A percentile compares a stretch with the other conserved stretches of the same genome.
phyloP scores from a whole-genome alignment of 257 asterid species.

The Lycium barbarum region DNA sequence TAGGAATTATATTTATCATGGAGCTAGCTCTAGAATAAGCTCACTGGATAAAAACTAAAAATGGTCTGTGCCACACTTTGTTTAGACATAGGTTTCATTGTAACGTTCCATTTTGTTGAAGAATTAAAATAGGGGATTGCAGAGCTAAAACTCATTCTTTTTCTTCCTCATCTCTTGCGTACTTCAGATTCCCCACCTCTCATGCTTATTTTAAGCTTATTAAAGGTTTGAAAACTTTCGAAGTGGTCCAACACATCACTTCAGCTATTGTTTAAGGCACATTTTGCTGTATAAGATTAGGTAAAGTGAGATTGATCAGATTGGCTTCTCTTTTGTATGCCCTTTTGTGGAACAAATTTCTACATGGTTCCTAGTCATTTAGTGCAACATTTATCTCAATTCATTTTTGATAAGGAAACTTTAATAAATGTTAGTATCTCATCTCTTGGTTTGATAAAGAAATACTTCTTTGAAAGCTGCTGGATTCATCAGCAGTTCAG shows the following conservation, averaged over 20 bases:
- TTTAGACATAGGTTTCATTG: neutral
- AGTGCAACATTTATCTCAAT: neutral
- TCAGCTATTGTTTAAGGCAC: neutral
- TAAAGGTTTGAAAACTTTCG: neutral
- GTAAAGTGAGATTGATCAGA: neutral
- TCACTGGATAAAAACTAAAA: neutral
- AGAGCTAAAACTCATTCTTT: neutral
- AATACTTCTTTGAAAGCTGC: neutral
- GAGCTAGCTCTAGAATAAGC: neutral
- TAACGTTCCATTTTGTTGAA: neutral
- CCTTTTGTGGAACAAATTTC: neutral
- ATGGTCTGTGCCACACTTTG: neutral
- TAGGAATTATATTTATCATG: too few relatives aligned
- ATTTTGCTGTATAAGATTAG: neutral
- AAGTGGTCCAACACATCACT: neutral
- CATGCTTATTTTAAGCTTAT: neutral
- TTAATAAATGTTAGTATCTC: neutral
- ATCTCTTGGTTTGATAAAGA: neutral
- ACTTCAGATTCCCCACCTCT: neutral
- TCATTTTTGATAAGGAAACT: neutral
- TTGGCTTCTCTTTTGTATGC: neutral
- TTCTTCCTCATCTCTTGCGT: neutral
- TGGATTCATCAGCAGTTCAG: neutral
- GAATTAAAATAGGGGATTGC: neutral
- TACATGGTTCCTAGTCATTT: conserved; percentile 10